Evolutionary conservation across 176 grass and related monocot genomes (phyloP).

Genomic region (Musa itinerans): DNA sequence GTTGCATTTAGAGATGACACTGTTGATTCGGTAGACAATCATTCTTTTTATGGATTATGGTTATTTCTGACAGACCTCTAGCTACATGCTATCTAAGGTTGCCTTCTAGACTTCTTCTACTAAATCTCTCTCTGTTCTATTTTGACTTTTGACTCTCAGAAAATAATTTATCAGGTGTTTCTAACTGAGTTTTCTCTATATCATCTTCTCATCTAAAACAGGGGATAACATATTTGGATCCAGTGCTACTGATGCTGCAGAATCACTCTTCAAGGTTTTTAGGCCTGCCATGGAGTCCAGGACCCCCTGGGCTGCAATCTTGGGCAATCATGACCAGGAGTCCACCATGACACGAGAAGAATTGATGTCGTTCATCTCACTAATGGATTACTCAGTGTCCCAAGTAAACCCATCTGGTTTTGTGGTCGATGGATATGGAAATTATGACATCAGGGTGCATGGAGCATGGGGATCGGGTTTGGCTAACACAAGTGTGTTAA

Average conservation of each 20-base stretch:
- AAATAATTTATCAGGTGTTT: conserved; percentile 13
- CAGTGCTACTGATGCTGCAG: conserved; percentile 81
- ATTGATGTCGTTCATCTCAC: conserved; percentile 73
- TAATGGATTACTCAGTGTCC: conserved; percentile 90
- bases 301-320: conserved; percentile 77
- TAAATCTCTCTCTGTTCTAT: neutral
- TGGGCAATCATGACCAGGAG: conserved; percentile 93
- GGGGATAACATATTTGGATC: conserved; percentile 94
- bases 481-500: conserved; percentile 70
- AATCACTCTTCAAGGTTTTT: conserved; percentile 76
- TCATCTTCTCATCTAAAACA: conserved; percentile 32
- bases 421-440: conserved; percentile 71
- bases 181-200: neutral
- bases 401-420: conserved; percentile 75
- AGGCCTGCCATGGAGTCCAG: conserved; percentile 52
- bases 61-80: too few species aligned
- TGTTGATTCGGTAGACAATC: too few species aligned
- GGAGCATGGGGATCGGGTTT: conserved; percentile 50
- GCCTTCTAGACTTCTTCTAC: too few species aligned
- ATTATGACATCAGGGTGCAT: conserved; percentile 64
- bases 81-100: too few species aligned
- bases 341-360: conserved; percentile 83
- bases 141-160: neutral
- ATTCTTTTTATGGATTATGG: too few species aligned
- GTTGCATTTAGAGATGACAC: too few species aligned